Conservation (phyloP, 164 flowering plant genomes). For the Taxillus chinensis region DNA sequence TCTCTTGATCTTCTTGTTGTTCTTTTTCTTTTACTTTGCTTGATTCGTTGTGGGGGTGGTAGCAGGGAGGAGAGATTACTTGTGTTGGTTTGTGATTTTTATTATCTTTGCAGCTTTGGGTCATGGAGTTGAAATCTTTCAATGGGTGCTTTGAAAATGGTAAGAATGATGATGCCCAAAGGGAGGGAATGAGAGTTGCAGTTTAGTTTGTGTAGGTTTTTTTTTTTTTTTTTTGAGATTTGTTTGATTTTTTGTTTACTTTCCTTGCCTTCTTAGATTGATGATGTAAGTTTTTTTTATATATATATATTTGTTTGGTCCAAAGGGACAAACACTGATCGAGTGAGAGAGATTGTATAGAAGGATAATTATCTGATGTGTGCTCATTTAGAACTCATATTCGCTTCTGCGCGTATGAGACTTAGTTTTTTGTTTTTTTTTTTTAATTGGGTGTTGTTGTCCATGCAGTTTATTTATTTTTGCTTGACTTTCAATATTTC, state of each 20-base stretch:
- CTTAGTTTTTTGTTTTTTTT: too few species aligned
- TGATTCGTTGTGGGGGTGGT: background rate
- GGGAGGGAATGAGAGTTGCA: background rate
- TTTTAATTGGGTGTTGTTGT: too few species aligned
- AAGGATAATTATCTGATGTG: conserved; percentile 18
- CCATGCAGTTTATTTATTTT: too few species aligned
- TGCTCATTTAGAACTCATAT: background rate
- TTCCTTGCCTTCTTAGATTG: conserved; percentile 14
- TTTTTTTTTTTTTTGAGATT: background rate
- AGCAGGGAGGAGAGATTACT: too few species aligned
- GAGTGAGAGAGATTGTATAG: conserved; percentile 33
- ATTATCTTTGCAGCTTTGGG: too few species aligned
- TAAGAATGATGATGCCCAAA: background rate
- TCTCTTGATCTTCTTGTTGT: too few species aligned
- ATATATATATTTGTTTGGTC: conserved; percentile 18
- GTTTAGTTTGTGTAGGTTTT: background rate
- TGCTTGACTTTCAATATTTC: too few species aligned
- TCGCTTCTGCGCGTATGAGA: too few species aligned
- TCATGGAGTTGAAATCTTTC: too few species aligned
- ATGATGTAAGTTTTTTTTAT: conserved; percentile 11
- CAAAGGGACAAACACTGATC: conserved; percentile 15
- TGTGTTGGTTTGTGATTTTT: too few species aligned
- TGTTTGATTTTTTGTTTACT: background rate
- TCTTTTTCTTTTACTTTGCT: too few species aligned
- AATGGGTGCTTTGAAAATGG: background rate